phyloP scores from a whole-genome alignment of 306 rosid genomes.

The Sphenostylis stenocarpa region DNA sequence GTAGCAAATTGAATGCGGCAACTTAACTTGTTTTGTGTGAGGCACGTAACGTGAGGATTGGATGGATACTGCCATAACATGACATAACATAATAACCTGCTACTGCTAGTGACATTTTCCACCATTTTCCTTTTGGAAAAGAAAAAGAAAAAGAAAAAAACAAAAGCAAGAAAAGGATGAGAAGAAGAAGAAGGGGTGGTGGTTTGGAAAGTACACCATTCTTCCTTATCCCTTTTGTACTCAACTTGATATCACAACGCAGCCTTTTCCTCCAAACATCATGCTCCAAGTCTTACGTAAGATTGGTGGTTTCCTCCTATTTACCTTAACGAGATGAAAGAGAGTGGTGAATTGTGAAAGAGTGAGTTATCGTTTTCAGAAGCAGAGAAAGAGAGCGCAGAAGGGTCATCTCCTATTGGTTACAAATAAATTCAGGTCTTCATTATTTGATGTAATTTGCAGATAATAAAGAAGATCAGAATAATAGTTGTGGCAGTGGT shows the following conservation, averaged over 20 bases:
- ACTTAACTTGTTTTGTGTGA: conserved; percentile 51
- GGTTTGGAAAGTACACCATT: conserved; percentile 37
- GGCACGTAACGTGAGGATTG: conserved; percentile 53
- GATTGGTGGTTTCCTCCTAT: neutral
- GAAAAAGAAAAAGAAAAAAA: neutral
- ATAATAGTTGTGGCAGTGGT: neutral
- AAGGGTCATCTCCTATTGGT: neutral
- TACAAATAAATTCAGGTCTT: neutral
- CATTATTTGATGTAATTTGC: neutral
- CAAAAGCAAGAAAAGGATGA: neutral
- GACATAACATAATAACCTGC: too few species aligned
- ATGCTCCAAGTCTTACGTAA: neutral
- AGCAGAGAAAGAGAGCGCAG: neutral
- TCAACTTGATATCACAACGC: conserved; percentile 31
- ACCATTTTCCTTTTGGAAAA: conserved; percentile 24
- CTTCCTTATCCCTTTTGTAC: conserved; percentile 29
- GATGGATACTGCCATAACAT: conserved; percentile 42
- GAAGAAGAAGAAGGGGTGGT: neutral
- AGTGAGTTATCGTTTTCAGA: neutral
- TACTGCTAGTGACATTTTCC: conserved; percentile 27
- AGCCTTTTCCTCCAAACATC: conserved; percentile 38
- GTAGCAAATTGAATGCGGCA: conserved; percentile 46
- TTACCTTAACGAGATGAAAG: conserved; percentile 8
- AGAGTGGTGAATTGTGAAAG: conserved; percentile 1
- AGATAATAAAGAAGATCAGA: neutral